These are phyloP conservation scores for Themeda triandra DNA, from an alignment of 176 grass and related monocot species.

Conservation along the genomic window DNA sequence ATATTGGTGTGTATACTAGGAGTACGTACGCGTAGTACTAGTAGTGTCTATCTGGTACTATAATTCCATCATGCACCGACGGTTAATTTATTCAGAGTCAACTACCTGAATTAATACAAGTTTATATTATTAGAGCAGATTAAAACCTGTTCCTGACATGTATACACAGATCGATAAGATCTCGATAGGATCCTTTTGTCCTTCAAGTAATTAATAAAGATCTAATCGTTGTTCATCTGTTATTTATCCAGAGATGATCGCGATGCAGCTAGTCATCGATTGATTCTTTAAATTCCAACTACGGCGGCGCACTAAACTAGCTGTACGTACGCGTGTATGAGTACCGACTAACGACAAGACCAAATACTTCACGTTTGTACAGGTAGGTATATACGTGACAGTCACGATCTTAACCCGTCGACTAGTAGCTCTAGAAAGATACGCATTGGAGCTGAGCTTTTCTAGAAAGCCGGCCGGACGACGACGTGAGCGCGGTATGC, in stretches of 20 bases:
- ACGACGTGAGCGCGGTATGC: not conserved
- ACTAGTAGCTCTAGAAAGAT: not conserved
- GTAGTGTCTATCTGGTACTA: not conserved
- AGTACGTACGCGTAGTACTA: too few species aligned
- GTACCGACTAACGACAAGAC: not conserved
- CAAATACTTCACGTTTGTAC: conserved; percentile 16
- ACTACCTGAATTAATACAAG: not conserved
- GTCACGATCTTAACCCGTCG: not conserved
- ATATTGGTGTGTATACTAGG: too few species aligned
- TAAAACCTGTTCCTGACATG: not conserved
- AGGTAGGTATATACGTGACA: not conserved
- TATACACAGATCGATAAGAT: not conserved
- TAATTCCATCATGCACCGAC: not conserved
- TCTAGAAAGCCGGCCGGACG: not conserved
- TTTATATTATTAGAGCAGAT: not conserved
- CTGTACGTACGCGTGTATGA: not conserved
- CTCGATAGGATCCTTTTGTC: not conserved
- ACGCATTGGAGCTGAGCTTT: not conserved
- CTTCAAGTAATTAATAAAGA: not conserved
- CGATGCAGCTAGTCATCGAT: too few species aligned
- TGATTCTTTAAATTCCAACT: not conserved
- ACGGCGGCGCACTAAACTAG: not conserved
- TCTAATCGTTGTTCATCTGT: not conserved
- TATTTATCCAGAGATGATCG: not conserved
- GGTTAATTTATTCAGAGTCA: not conserved